Evolutionary conservation across 164 flowering plant species (phyloP), one percentile per base, ranked within the genome.

Genomic region (Houttuynia cordata): DNA sequence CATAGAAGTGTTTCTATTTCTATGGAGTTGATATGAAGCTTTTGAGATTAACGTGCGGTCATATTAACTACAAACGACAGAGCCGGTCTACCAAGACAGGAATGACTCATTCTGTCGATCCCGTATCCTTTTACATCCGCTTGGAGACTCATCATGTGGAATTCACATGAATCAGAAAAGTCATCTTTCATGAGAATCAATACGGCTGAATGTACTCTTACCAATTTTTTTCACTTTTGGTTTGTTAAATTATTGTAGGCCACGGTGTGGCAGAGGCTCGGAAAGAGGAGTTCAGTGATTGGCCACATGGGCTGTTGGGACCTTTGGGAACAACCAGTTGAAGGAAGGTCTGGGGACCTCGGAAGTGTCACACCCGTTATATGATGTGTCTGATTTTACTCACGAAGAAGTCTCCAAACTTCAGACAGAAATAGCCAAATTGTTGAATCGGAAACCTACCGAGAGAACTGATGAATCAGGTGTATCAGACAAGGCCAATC

Each of bases 281-380:
- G 50, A 80, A 74, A 37, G 95, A 85, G 64, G 93, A 91, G 61
- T 87, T 86, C 73, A 83, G 79, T 58, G 97, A 88, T 56, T 91
- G 98, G 98, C 98, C 94, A 30, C 80, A 83, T 25, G 89, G 79
- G 17, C 60, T 91, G 58, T 91, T 12, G 98, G 98, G 21, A 91
- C 98, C 12, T 87, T 91, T 47, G 91, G 93, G 0, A 83, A 77
- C 68, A 81, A 63, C 18, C 75, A 76, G 10, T 3, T 75, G 17
- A 75, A 64, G 45, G 76, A 78, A 60, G 74, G 68, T 1, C 39
- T 64, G 20, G 70, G 66, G 25, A 65, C 23, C 24, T 40, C 59
- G 10, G 25, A 62, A 4, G 39, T 20, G 6, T 7, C 49, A 34
- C 20, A 20, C 10, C 24, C 57, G 17, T 25, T 59, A 0, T 22